Evolutionary conservation across 192 early-diverging fungal genomes (phyloP).

Genomic region (Coemansia sp.): DNA sequence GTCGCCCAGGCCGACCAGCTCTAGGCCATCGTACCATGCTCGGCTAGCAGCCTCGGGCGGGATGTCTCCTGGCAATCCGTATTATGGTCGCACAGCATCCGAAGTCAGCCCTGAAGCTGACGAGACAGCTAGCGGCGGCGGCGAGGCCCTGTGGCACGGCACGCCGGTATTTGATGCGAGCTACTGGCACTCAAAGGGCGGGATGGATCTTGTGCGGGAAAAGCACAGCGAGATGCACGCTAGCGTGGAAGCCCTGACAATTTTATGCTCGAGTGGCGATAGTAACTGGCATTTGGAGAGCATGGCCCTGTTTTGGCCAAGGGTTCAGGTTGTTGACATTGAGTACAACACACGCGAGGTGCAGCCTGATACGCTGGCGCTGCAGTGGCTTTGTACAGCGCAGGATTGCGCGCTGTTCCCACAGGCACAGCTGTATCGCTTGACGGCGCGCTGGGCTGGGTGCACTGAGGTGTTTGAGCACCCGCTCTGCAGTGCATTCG

Average conservation of each 20-base stretch:
- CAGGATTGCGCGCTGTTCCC: constrained; percentile 41
- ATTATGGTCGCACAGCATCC: not conserved
- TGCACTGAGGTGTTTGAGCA: constrained; percentile 53
- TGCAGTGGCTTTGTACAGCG: constrained; percentile 35
- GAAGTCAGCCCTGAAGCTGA: not conserved
- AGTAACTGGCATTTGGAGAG: constrained; percentile 25
- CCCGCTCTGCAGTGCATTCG: constrained; percentile 20
- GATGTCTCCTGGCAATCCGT: not conserved
- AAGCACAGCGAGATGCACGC: constrained; percentile 22
- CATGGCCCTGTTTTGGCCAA: constrained; percentile 45
- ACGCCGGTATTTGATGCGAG: constrained; percentile 45
- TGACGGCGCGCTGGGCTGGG: constrained; percentile 46
- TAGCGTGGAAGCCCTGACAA: constrained; percentile 29
- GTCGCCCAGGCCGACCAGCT: not conserved
- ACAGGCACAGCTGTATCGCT: constrained; percentile 27
- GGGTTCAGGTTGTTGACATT: constrained; percentile 30
- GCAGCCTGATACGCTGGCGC: constrained; percentile 25
- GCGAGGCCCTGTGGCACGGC: constrained; percentile 32
- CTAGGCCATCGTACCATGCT: constrained; percentile 3
- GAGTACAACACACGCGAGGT: constrained; percentile 30
- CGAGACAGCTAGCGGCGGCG: constrained; percentile 4
- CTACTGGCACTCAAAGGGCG: constrained; percentile 40
- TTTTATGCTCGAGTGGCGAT: constrained; percentile 12
- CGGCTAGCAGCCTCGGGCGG: constrained; percentile 8
- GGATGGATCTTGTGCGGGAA: constrained; percentile 36